phyloP scores from a whole-genome alignment of 1,139 yeast species.

The Hyphopichia burtonii region DNA sequence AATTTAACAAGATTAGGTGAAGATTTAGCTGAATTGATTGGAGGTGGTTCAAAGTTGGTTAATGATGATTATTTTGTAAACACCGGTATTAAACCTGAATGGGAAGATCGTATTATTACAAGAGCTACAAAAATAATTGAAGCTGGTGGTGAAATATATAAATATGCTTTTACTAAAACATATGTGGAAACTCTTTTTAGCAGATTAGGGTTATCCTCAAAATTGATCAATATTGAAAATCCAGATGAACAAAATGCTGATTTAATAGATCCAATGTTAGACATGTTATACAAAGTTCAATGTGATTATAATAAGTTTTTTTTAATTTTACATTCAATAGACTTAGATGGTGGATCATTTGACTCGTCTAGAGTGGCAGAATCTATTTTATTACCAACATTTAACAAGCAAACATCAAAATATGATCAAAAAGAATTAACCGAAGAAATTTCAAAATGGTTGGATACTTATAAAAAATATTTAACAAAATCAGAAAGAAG shows the following conservation, averaged over 20 bases:
- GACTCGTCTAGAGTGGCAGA: constrained; percentile 26
- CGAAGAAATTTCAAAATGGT: constrained; percentile 37
- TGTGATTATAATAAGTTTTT: constrained; percentile 84
- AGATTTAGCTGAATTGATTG: constrained; percentile 75
- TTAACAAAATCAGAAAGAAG: constrained; percentile 26
- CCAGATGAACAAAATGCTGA: constrained; percentile 41
- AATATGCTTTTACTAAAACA: constrained; percentile 55
- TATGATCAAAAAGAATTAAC: constrained; percentile 33
- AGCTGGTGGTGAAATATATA: constrained; percentile 64
- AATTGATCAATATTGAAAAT: constrained; percentile 33
- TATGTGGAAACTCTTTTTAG: constrained; percentile 61
- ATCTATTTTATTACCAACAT: constrained; percentile 17
- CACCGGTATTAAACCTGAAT: constrained; percentile 41
- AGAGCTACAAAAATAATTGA: constrained; percentile 69
- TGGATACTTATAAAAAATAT: constrained; percentile 36
- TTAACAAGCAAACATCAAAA: constrained; percentile 17
- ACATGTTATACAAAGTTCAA: constrained; percentile 57
- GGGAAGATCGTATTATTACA: constrained; percentile 51
- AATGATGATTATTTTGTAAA: constrained; percentile 36
- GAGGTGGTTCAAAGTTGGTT: constrained; percentile 56
- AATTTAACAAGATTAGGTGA: constrained; percentile 85
- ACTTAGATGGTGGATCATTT: constrained; percentile 13
- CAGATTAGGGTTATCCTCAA: constrained; percentile 62
- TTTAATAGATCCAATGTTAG: constrained; percentile 60
- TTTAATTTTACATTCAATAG: constrained; percentile 52